Conservation (phyloP, 495 filamentous ascomycete species). For the Podospora conica region DNA sequence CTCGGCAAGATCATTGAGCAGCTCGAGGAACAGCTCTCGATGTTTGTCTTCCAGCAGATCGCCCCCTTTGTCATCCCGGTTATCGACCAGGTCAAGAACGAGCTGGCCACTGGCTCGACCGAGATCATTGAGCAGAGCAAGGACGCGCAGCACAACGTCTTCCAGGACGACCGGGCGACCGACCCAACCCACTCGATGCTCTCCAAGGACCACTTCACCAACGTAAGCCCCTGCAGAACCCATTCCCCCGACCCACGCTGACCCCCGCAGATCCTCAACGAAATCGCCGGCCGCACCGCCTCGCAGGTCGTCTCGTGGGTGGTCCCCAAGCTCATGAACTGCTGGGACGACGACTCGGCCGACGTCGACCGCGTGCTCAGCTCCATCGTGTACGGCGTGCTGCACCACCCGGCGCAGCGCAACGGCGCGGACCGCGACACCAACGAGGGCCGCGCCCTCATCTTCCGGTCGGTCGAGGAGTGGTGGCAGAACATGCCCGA, state of each 20-base stretch:
- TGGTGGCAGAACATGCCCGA: constrained; percentile 71
- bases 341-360: constrained; percentile 69
- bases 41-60: constrained; percentile 80
- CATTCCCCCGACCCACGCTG: constrained; percentile 10
- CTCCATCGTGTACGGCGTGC: constrained; percentile 72
- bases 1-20: constrained; percentile 74
- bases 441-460: constrained; percentile 60
- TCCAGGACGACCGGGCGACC: constrained; percentile 63
- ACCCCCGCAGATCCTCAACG: constrained; percentile 62
- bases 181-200: constrained; percentile 96
- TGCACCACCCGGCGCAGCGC: constrained; percentile 79
- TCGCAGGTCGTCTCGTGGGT: constrained; percentile 71
- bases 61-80: constrained; percentile 82
- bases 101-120: constrained; percentile 74
- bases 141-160: constrained; percentile 77
- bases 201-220: constrained; percentile 87
- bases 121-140: constrained; percentile 78
- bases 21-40: constrained; percentile 67
- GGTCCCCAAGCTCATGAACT: constrained; percentile 77
- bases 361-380: constrained; percentile 62
- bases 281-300: constrained; percentile 77
- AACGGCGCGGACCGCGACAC: constrained; percentile 66
- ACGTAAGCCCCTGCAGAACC: constrained; percentile 38
- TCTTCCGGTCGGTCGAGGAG: constrained; percentile 69
- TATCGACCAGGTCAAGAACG: constrained; percentile 75